A percentile compares a stretch with the other conserved stretches of the same genome.
phyloP scores from a whole-genome alignment of 768 basidiomycete genomes.

The Lactifluus volemus region DNA sequence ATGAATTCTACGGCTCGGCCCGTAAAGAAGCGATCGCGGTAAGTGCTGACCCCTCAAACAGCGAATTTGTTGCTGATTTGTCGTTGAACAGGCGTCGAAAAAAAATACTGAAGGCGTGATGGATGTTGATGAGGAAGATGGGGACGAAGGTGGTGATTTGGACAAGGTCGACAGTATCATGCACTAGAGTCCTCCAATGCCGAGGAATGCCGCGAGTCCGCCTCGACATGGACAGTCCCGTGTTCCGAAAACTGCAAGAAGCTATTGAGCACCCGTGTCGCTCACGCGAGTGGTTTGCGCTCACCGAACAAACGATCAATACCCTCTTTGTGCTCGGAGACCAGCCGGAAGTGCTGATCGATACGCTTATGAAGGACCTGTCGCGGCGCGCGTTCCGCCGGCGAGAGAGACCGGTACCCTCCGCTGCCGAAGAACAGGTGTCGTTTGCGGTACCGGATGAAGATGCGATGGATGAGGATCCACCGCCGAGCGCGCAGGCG shows the following conservation, averaged over 20 bases:
- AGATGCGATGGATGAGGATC: slow-evolving; percentile 51
- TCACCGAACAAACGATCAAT: slow-evolving; percentile 96
- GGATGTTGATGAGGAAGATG: slow-evolving; percentile 43
- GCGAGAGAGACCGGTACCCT: slow-evolving; percentile 13
- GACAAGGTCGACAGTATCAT: slow-evolving; percentile 31
- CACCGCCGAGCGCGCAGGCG: slow-evolving; percentile 24
- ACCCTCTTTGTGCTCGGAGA: slow-evolving; percentile 92
- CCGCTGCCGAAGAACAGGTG: slow-evolving; percentile 21
- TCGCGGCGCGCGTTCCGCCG: slow-evolving; percentile 56
- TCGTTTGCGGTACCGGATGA: slow-evolving; percentile 28
- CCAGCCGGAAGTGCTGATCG: slow-evolving; percentile 81
- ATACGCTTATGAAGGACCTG: slow-evolving; percentile 74
- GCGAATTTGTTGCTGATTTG: neutral
- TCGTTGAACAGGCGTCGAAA: neutral
- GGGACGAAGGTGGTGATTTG: slow-evolving; percentile 21
- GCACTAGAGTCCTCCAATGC: slow-evolving; percentile 24
- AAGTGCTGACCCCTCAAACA: slow-evolving; percentile 7
- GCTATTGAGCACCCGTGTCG: slow-evolving; percentile 73
- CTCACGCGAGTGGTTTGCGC: slow-evolving; percentile 91
- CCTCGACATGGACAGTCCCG: slow-evolving; percentile 75
- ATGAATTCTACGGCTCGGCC: slow-evolving; percentile 22
- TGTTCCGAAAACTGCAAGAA: slow-evolving; percentile 78
- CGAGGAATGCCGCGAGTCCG: slow-evolving; percentile 38
- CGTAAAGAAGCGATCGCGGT: slow-evolving; percentile 25
- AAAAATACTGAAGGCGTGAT: slow-evolving; percentile 37